Evolutionary conservation across 169 alveolate genomes (phyloP), one percentile per base, ranked within the genome.

Genomic region (Plasmodium knowlesi): DNA sequence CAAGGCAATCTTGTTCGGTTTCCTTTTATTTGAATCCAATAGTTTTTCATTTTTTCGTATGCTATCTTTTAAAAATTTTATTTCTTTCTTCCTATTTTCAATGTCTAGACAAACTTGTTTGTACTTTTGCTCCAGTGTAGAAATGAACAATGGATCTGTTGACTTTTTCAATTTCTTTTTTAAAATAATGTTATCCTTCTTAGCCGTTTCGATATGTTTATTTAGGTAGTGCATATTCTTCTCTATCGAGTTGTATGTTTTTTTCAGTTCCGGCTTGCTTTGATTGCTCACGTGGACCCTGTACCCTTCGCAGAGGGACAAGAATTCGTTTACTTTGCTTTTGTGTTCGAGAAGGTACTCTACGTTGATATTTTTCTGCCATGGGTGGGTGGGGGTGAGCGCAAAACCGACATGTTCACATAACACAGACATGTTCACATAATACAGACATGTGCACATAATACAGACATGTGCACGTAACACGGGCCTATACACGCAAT

Each of bases 131-230:
- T 84, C 93, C 57, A 84, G 25, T 19, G 84, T 84, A 30, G 84
- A 84, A 46, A 72, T 34, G 57, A 32, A 84, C 57, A 84, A 46
- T 16, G 93, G 93, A 32, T 84, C 93, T 19, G 93, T 72, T 6
- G 84, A 84, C 78, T 72, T 84, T 53, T 73, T 84, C 78, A 84
- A 28, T 34, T 84, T 84, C 73, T 84, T 84, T 84, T 84, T 84
- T 73, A 84, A 73, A 84, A 74, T 12, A 3, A 84, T 32, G 74
- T 53, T 84, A 50, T 84, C 93, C 28, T 84, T 84, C 50, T 73
- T 84, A 84, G 93, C 93, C 12, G 93, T 84, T 19, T 84, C 93
- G 46, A 84, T 84, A 37, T 84, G 93, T 32, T 73, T 84, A 84
- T 53, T 71, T 84, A 84, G 39, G 61, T 84, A 84, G 28, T 84